phyloP scores from a whole-genome alignment of 495 filamentous ascomycete genomes.

The Parmelia sp. region DNA sequence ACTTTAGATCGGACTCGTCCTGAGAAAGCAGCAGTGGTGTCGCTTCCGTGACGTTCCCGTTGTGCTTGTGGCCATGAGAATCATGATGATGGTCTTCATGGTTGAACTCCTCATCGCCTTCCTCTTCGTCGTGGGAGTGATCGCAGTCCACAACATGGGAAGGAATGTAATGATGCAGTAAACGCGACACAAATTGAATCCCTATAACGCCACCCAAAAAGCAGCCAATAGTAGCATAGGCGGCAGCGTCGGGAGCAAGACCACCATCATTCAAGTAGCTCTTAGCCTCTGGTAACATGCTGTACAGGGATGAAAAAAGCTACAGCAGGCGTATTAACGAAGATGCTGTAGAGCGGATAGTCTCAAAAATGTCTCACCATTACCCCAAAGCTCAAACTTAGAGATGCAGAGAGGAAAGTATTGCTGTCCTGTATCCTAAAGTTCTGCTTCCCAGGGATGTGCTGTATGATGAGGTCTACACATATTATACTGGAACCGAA shows the following conservation, averaged over 20 bases:
- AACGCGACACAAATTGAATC: conserved; percentile 70
- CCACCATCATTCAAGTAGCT: conserved; percentile 64
- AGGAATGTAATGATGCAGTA: conserved; percentile 78
- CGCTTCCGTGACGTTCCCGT: conserved; percentile 33
- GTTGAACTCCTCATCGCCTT: conserved; percentile 28
- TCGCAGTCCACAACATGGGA: conserved; percentile 94
- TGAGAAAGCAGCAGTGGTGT: conserved; percentile 41
- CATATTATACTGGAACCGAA: conserved; percentile 79
- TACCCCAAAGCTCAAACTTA: conserved; percentile 94
- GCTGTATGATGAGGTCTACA: conserved; percentile 68
- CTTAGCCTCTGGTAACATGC: conserved; percentile 83
- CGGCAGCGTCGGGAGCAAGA: conserved; percentile 57
- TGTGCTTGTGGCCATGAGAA: conserved; percentile 11
- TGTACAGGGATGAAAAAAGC: conserved; percentile 90
- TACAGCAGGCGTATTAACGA: conserved; percentile 33
- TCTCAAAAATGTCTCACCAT: conserved; percentile 56
- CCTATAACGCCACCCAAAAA: conserved; percentile 79
- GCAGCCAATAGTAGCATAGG: conserved; percentile 65
- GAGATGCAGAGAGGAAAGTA: conserved; percentile 75
- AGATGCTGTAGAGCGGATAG: no score
- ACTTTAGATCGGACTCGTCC: conserved; percentile 8
- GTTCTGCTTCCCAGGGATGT: conserved; percentile 60
- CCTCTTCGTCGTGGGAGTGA: conserved; percentile 62
- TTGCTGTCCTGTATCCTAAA: conserved; percentile 89
- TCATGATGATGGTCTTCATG: conserved; percentile 24